Conservation (phyloP, 257 asterid species). For the Orobanche coerulescens region DNA sequence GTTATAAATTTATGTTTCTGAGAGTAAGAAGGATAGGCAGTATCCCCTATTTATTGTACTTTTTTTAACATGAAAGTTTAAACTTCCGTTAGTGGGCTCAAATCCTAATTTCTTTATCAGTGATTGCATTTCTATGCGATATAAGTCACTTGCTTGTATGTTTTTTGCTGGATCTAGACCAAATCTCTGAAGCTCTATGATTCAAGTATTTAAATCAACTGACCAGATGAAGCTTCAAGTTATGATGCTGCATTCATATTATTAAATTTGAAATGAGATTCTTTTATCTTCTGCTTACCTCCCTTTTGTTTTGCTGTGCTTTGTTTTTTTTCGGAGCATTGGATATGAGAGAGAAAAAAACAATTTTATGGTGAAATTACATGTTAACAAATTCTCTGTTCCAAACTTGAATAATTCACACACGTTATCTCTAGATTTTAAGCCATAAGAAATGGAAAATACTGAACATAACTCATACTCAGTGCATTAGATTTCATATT, state of each 20-base stretch:
- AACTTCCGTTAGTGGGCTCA: not conserved
- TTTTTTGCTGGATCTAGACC: not conserved
- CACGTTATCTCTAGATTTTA: conserved; percentile 5
- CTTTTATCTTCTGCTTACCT: not conserved
- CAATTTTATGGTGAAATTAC: not conserved
- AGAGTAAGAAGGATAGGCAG: not conserved
- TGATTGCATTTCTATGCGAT: not conserved
- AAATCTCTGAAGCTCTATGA: not conserved
- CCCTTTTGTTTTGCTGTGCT: not conserved
- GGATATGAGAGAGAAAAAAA: not conserved
- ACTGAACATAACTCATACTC: conserved; percentile 13
- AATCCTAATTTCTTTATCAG: not conserved
- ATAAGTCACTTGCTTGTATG: not conserved
- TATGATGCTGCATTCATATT: not conserved
- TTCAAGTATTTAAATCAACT: not conserved
- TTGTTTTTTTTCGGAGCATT: not conserved
- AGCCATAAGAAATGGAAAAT: conserved; percentile 5
- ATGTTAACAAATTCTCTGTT: not conserved
- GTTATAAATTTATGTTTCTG: not conserved
- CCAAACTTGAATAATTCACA: not conserved
- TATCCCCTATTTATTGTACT: not conserved
- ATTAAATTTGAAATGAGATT: not conserved
- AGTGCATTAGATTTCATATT: conserved; percentile 9
- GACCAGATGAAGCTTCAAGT: not conserved
- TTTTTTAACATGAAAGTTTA: not conserved